phyloP scores from a whole-genome alignment of 176 grass and related monocot genomes.

The Zizania latifolia region DNA sequence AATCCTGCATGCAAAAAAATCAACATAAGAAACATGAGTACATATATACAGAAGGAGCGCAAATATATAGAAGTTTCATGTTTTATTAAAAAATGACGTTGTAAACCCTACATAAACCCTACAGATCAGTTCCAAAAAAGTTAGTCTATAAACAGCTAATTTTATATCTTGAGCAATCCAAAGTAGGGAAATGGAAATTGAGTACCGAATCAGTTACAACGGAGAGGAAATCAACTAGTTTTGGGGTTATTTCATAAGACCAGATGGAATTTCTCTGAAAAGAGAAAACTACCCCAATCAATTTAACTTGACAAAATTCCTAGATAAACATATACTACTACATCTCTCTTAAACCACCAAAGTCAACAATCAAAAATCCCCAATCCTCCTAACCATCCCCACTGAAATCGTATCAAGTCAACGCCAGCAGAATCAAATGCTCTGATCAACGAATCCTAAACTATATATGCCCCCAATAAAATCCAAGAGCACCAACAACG shows the following conservation, averaged over 20 bases:
- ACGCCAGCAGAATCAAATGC: not conserved
- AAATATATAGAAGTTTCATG: not conserved
- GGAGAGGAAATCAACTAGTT: not conserved
- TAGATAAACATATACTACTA: too few species aligned
- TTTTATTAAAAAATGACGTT: not conserved
- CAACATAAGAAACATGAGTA: not conserved
- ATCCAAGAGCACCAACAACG: not conserved
- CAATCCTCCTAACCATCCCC: not conserved
- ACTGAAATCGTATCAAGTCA: not conserved
- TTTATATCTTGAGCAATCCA: not conserved
- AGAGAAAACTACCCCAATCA: not conserved
- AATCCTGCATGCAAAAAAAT: slow-evolving; percentile 20
- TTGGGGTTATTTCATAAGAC: not conserved
- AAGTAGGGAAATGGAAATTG: not conserved
- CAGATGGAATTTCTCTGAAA: not conserved
- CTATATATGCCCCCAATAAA: too few species aligned
- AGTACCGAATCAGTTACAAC: not conserved
- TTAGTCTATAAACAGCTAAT: not conserved
- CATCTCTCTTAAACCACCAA: not conserved
- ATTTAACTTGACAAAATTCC: not conserved
- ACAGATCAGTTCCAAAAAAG: not conserved
- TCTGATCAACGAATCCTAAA: not conserved
- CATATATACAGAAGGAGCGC: not conserved
- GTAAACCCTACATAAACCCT: not conserved
- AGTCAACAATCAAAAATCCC: not conserved